Evolutionary conservation across 805 yeast species (phyloP).

Genomic region (Candida schatavii): DNA sequence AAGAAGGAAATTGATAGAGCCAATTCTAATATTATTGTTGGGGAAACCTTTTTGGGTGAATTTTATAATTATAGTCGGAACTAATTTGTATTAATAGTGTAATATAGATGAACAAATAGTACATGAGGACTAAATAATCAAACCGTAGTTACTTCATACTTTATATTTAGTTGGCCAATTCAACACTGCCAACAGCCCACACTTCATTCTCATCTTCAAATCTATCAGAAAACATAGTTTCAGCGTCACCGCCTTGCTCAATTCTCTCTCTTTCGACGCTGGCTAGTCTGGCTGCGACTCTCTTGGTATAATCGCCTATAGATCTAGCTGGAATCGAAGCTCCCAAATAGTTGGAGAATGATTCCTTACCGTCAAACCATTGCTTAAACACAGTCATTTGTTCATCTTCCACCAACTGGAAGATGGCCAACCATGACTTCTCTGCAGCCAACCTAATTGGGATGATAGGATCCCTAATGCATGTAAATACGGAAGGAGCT

Average conservation of each 20-base stretch:
- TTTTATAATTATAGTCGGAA: not conserved
- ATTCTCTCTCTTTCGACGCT: conserved; percentile 83
- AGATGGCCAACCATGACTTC: conserved; percentile 74
- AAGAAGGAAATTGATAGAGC: conserved; percentile 10
- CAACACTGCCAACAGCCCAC: conserved; percentile 83
- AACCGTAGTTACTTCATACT: not conserved
- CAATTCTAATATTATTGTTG: no score
- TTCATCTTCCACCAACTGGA: conserved; percentile 68
- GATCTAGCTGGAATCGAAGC: conserved; percentile 60
- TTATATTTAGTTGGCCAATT: conserved; percentile 20
- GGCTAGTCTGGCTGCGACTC: conserved; percentile 88
- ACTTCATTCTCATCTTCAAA: conserved; percentile 84
- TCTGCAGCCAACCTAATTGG: conserved; percentile 95
- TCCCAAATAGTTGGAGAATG: conserved; percentile 45
- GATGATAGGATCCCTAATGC: conserved; percentile 83
- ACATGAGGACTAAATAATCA: not conserved
- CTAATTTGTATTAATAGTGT: conserved; percentile 1
- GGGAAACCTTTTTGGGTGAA: no score
- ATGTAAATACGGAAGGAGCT: conserved; percentile 72
- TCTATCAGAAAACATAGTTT: conserved; percentile 78
- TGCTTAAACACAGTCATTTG: conserved; percentile 48
- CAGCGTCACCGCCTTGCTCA: conserved; percentile 87
- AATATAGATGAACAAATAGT: conserved; percentile 1
- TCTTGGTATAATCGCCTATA: conserved; percentile 80
- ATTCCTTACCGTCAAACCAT: conserved; percentile 57